Base-by-base conservation (phyloP, 371 early-diverging fungal species). In the Lichtheimia corymbifera region DNA sequence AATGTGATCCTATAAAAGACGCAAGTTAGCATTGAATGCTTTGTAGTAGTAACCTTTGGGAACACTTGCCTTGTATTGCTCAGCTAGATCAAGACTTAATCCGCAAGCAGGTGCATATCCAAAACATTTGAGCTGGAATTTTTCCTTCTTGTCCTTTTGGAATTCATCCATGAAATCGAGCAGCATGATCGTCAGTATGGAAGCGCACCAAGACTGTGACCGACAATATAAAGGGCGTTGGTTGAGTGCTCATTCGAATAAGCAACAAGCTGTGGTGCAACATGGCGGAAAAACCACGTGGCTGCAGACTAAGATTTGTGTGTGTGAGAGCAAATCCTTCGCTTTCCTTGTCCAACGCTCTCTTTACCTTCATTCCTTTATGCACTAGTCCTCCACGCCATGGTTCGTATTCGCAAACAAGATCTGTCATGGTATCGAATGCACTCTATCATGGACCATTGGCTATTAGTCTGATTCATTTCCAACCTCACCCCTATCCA, bases 361-460 rank as follows among this genome's bases (percentile, higher is more conserved):
- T 1, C 0, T 24, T 62, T 62, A 66, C 78, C 59, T 89, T 83
- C 82, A 93, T 90, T 4, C 94, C 94, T 52, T 85, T 83, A 62
- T 94, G 94, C 47, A 93, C 90, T 15, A 93, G 76, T 2, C 94
- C 94, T 40, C 93, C 94, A 54, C 86, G 84, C 94, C 95, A 94
- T 27, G 83, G 89, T 51, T 87, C 85, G 61, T 94, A 94, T 65
- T 94, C 93, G 57, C 94, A 94, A 0, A 89, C 88, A 22, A 94
- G 67, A 66, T 95, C 95, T 0, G 95, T 94, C 58, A 95, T 65
- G 2, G 93, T 86, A 66, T 95, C 95, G 63, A 88, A 84, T 0
- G 86, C 76, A 51, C 91, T 94, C 89, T 88, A 49, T 13, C n/a
- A 22, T 22, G 22, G 22, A 1, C 22, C 22, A 22, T 42, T 18